Percentiles rank a stretch among this genome's conserved stretches.
phyloP scores from a whole-genome alignment of 495 filamentous ascomycete genomes.

The Penicillium daleae region DNA sequence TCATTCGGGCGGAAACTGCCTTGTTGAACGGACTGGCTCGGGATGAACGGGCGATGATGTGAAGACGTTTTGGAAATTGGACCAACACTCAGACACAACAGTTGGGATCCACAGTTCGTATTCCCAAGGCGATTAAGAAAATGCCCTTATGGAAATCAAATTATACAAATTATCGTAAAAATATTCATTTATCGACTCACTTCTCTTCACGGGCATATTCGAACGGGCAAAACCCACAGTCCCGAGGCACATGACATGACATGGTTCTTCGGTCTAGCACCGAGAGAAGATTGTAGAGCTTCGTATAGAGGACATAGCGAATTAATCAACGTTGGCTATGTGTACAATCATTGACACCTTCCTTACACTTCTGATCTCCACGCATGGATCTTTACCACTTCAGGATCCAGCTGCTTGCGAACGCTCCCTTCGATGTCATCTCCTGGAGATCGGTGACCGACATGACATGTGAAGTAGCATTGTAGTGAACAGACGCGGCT shows the following conservation, averaged over 20 bases:
- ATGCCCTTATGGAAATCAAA: background rate
- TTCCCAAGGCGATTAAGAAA: background rate
- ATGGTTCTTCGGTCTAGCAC: background rate
- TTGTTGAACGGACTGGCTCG: background rate
- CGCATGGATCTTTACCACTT: conserved; percentile 48
- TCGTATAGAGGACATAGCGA: background rate
- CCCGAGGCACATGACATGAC: background rate
- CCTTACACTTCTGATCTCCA: background rate
- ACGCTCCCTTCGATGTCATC: conserved; percentile 58
- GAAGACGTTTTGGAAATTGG: conserved; percentile 4
- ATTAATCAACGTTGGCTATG: background rate
- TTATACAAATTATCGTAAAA: background rate
- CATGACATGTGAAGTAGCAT: conserved; percentile 51
- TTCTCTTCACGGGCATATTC: background rate
- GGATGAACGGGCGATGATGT: background rate
- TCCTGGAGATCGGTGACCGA: conserved; percentile 53
- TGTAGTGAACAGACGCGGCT: conserved; percentile 48
- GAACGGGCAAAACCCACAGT: background rate
- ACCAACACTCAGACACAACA: background rate
- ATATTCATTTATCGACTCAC: background rate
- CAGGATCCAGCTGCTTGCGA: conserved; percentile 58
- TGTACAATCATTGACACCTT: background rate
- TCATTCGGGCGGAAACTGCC: background rate
- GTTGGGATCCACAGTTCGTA: conserved; percentile 1
- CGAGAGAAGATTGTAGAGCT: background rate